Conservation (phyloP, 768 basidiomycete genomes). For the Megacollybia marginata region DNA sequence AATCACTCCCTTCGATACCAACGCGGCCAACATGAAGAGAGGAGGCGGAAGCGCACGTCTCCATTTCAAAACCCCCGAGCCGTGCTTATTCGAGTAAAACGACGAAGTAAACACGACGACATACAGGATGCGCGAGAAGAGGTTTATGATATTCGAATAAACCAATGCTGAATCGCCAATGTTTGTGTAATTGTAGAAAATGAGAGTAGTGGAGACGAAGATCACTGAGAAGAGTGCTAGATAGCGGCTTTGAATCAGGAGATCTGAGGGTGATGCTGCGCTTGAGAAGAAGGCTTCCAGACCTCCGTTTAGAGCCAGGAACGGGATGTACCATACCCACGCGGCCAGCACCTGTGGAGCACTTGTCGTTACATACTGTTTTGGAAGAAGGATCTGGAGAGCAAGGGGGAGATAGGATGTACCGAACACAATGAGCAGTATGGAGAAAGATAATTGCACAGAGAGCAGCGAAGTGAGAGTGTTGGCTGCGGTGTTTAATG, state of each 20-base stretch:
- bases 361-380: constrained; percentile 63
- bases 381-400: constrained; percentile 64
- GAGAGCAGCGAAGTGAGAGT: constrained; percentile 57
- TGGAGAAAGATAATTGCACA: constrained; percentile 55
- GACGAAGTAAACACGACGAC: constrained; percentile 38
- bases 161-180: constrained; percentile 66
- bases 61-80: constrained; percentile 15
- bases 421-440: constrained; percentile 69
- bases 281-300: constrained; percentile 88
- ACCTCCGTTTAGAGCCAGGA: constrained; percentile 84
- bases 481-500: constrained; percentile 13
- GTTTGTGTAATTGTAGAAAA: constrained; percentile 31
- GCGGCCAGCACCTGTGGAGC: constrained; percentile 71
- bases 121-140: constrained; percentile 56
- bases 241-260: constrained; percentile 43
- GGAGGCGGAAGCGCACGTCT: constrained; percentile 17
- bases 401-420: constrained; percentile 68
- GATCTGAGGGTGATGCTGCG: constrained; percentile 57
- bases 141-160: constrained; percentile 68
- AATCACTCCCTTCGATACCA: constrained; percentile 21
- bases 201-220: constrained; percentile 52
- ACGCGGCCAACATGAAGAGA: constrained; percentile 12
- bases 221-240: constrained; percentile 71
- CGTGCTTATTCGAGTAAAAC: constrained; percentile 32
- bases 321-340: constrained; percentile 87